These are phyloP conservation scores for Cetraspora pellucida DNA, from an alignment of 192 early-diverging fungal species.

Conservation along the genomic window DNA sequence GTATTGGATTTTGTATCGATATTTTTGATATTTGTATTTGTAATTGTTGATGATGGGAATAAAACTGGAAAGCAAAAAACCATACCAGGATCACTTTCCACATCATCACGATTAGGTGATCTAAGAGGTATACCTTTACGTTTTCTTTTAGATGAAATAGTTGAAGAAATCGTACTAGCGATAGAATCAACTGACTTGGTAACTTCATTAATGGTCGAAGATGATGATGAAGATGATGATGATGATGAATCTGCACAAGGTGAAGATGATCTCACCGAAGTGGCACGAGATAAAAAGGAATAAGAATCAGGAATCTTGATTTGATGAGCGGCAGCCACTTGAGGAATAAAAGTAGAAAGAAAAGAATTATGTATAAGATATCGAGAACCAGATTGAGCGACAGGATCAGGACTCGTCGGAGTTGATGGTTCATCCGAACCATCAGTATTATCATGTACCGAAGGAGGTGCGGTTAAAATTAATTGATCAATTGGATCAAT, in stretches of 20 bases:
- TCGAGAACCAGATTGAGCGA: neutral
- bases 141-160: neutral
- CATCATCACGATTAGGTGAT: constrained; percentile 16
- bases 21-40: neutral
- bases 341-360: neutral
- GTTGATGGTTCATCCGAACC: neutral
- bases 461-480: neutral
- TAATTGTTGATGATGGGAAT: neutral
- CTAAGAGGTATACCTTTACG: constrained; percentile 27
- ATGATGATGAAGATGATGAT: too few relatives aligned
- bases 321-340: neutral
- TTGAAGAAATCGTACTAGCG: neutral
- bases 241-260: too few relatives aligned
- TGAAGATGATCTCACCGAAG: too few relatives aligned
- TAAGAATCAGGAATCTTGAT: too few relatives aligned
- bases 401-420: neutral
- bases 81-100: constrained; percentile 9
- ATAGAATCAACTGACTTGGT: neutral
- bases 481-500: too few relatives aligned
- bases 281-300: too few relatives aligned
- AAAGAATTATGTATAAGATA: constrained; percentile 10
- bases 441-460: neutral
- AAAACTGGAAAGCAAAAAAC: constrained; percentile 28
- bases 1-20: neutral
- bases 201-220: too few relatives aligned